Percentiles rank a stretch among this genome's conserved stretches.
These are phyloP conservation scores for Penicillium sp. DNA, from an alignment of 2,329 filamentous ascomycete species.

Conservation along the genomic window DNA sequence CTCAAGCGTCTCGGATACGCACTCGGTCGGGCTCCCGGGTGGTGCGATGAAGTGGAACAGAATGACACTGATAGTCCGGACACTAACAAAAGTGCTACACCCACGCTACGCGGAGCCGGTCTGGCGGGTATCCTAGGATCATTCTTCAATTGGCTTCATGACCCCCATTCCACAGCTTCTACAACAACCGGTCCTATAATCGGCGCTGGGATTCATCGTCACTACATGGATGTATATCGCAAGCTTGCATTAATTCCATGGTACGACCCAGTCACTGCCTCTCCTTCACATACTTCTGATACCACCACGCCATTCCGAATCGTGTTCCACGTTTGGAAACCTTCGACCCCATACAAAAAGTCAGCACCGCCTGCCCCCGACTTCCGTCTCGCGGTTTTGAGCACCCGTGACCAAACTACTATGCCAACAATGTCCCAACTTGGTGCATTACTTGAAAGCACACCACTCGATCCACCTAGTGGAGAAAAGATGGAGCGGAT, in stretches of 20 bases:
- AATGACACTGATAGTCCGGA: slow-evolving; percentile 11
- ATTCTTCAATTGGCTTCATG: slow-evolving; percentile 38
- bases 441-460: slow-evolving; percentile 68
- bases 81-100: slow-evolving; percentile 1
- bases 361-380: slow-evolving; percentile 75
- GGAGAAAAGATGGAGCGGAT: slow-evolving; percentile 50
- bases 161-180: slow-evolving; percentile 24
- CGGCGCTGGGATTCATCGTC: slow-evolving; percentile 55
- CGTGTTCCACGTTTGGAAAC: slow-evolving; percentile 82
- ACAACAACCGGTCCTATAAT: slow-evolving; percentile 52
- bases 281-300: slow-evolving; percentile 19
- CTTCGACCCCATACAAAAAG: slow-evolving; percentile 71
- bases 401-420: slow-evolving; percentile 65
- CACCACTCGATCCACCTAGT: slow-evolving; percentile 66
- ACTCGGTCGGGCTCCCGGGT: slow-evolving; percentile 68
- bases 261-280: slow-evolving; percentile 58
- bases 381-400: slow-evolving; percentile 80
- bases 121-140: slow-evolving; percentile 33
- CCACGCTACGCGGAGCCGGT: slow-evolving; percentile 19
- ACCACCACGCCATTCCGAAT: slow-evolving; percentile 65
- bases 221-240: slow-evolving; percentile 68
- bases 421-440: slow-evolving; percentile 76
- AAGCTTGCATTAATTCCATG: slow-evolving; percentile 73
- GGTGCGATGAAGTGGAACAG: slow-evolving; percentile 41
- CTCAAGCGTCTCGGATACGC: slow-evolving; percentile 82